These are phyloP conservation scores for Rhizomucor pusillus DNA, from an alignment of 371 early-diverging fungal genomes.

Conservation along the genomic window DNA sequence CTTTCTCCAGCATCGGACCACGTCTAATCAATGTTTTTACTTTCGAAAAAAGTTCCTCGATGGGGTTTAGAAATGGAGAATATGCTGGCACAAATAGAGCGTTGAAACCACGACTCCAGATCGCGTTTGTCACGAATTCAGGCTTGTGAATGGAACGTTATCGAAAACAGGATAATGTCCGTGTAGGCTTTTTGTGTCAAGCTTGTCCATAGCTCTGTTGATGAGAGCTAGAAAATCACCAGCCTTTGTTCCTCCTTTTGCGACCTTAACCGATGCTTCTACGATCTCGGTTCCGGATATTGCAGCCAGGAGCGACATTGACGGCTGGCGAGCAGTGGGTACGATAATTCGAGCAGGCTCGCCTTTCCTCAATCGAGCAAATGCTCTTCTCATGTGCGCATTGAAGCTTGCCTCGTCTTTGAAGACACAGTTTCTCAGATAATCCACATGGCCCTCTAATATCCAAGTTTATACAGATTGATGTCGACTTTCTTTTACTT, in stretches of 20 bases:
- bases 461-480: neutral
- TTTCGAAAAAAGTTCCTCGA: constrained; percentile 3
- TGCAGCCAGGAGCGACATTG: neutral
- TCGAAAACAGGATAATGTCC: constrained; percentile 2
- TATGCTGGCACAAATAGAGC: constrained; percentile 7
- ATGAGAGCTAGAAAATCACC: neutral
- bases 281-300: neutral
- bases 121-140: too few species aligned
- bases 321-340: neutral
- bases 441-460: neutral
- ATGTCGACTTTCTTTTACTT: too few species aligned
- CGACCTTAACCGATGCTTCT: neutral
- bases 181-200: neutral
- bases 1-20: neutral
- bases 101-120: too few species aligned
- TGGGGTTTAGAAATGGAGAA: constrained; percentile 12
- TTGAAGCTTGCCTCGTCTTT: neutral
- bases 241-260: neutral
- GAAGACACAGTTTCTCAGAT: neutral
- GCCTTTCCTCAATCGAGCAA: neutral
- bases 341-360: neutral
- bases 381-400: neutral
- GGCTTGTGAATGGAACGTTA: constrained; percentile 8
- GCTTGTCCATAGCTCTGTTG: neutral
- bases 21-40: neutral